Base-by-base conservation (phyloP, 176 grass and related monocot genomes). In the Triticum dicoccoides region DNA sequence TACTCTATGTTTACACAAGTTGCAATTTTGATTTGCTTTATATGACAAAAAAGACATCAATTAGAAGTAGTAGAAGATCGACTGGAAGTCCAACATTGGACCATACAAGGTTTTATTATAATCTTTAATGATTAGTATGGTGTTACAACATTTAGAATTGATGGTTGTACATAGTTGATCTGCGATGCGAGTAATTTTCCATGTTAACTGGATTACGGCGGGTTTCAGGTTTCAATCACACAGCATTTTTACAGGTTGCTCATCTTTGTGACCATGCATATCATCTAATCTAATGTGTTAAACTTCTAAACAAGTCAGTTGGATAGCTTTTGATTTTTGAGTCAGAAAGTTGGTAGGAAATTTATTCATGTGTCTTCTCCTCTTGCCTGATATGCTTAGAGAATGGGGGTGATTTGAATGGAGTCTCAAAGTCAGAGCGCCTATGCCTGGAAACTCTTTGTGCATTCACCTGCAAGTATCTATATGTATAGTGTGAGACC, bases 241-340 rank as follows among this genome's bases (percentile, higher is more conserved):
- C 66, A 80, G 61, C 15, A 80, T 38, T 76, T 83, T 91, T 84
- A 37, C 81, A 80, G 85, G 81, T 80, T 84, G 49, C 20, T 15
- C 14, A 30, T 84, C 12, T 38, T 12, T 68, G 25, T 29, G 59
- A 61, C 24, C 44, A 1, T 73, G 38, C 70, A n/a, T 84, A 49
- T 44, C 76, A 75, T 45, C 69, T 83, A 67, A 73, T 73, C 20
- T 68, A 38, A 69, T 84, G 29, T 37, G 3, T 30, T 69, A 25
- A 82, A 42, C 12, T 35, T 35, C 30, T 68, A 15, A 54, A 42
- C 12, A n/a, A 41, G 77, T 74, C 65, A 83, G 73, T 90, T 65
- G 47, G 72, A 44, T 59, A 21, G 15, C 11, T 25, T 47, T 21
- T 17, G 6, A 45, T 59, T 79, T 80, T 69, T 72, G 78, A 80